A percentile compares a stretch with the other conserved stretches of the same genome.
Conservation (phyloP, 257 asterid genomes). For the Cordia subcordata region DNA sequence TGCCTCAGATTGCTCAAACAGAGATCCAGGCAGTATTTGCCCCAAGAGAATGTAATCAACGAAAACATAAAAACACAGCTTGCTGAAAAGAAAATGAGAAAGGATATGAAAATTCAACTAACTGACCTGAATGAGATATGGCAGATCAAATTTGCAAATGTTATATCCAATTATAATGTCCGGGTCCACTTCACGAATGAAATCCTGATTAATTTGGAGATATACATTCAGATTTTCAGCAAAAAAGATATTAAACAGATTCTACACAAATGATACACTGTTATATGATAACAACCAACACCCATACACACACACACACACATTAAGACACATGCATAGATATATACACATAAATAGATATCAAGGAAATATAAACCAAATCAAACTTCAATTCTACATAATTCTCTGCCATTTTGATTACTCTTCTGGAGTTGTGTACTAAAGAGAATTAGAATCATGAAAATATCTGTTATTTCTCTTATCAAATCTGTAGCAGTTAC, state of each 20-base stretch:
- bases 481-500: no score
- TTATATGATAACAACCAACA: no score
- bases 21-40: background rate
- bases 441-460: no score
- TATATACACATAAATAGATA: no score
- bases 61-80: background rate
- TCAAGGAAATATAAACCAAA: no score
- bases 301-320: background rate
- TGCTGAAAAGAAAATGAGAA: background rate
- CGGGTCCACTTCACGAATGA: conserved; percentile 93
- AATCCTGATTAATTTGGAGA: conserved; percentile 47
- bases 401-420: no score
- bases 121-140: conserved; percentile 90
- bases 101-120: conserved; percentile 1
- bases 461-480: no score
- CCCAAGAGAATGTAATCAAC: background rate
- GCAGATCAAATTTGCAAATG: conserved; percentile 96
- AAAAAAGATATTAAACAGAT: background rate
- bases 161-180: conserved; percentile 95
- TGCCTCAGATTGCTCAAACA: conserved; percentile 10
- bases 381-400: no score
- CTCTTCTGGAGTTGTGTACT: no score
- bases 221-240: background rate
- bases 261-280: background rate
- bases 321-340: no score